phyloP scores from a whole-genome alignment of 2,329 filamentous ascomycete species.

The Aureobasidium lini region DNA sequence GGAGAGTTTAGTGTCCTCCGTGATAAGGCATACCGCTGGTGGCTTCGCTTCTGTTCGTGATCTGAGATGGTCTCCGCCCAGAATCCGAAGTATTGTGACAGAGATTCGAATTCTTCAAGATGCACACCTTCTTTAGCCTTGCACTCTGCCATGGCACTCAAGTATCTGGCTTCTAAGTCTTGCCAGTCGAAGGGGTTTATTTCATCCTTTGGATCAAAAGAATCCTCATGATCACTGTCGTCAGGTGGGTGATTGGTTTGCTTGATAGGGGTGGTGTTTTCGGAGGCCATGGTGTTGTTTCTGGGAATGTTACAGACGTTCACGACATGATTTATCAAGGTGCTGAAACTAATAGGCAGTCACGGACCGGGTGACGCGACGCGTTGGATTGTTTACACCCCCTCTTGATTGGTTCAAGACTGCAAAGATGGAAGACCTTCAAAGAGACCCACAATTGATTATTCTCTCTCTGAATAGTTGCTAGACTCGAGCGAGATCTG shows the following conservation, averaged over 20 bases:
- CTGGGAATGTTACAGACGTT: neutral
- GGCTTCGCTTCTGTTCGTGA: slow-evolving; percentile 68
- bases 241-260: neutral
- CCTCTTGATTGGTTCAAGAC: no score
- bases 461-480: no score
- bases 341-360: neutral
- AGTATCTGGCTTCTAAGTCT: slow-evolving; percentile 63
- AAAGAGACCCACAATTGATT: no score
- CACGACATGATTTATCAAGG: neutral
- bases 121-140: slow-evolving; percentile 54
- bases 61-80: slow-evolving; percentile 68
- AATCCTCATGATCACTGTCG: neutral
- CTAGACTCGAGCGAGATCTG: no score
- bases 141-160: slow-evolving; percentile 55
- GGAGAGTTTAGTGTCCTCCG: neutral
- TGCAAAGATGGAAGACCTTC: no score
- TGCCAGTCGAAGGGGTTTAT: slow-evolving; percentile 66
- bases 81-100: slow-evolving; percentile 66
- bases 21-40: slow-evolving; percentile 54
- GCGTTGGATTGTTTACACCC: neutral
- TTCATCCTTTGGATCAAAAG: slow-evolving; percentile 19
- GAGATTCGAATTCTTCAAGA: slow-evolving; percentile 24
- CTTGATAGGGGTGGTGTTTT: neutral
- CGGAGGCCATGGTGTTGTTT: neutral
- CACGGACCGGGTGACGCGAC: neutral